Evolutionary conservation across 345 rosid genomes (phyloP).

Genomic region (Dovyalis caffra): DNA sequence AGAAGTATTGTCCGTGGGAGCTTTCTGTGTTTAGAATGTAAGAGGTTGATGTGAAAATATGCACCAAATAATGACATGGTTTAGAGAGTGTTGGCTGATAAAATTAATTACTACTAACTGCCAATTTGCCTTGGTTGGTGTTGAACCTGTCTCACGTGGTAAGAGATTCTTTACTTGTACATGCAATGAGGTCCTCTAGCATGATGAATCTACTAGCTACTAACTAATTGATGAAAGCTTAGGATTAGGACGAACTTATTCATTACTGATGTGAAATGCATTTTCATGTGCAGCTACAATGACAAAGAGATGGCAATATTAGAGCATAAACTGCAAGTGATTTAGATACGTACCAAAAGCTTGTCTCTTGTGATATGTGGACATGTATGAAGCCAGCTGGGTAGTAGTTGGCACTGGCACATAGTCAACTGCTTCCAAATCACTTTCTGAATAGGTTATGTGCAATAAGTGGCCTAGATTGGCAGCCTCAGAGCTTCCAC

Average conservation of each 20-base stretch:
- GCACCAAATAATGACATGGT: neutral
- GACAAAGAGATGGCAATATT: neutral
- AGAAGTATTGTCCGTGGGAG: neutral
- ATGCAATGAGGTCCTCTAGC: neutral
- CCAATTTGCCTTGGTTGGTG: neutral
- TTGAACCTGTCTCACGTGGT: neutral
- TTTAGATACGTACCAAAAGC: slow-evolving; percentile 33
- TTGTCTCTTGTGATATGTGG: slow-evolving; percentile 35
- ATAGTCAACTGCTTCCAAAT: slow-evolving; percentile 23
- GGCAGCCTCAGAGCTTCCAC: slow-evolving; percentile 1
- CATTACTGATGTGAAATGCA: neutral
- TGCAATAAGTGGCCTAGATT: neutral
- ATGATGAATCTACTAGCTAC: neutral
- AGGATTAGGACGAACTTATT: neutral
- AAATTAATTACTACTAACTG: neutral
- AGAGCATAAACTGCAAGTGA: neutral
- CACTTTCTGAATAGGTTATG: slow-evolving; percentile 23
- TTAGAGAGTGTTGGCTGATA: neutral
- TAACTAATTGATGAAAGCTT: neutral
- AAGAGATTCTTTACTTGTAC: neutral
- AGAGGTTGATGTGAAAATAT: neutral
- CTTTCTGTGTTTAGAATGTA: neutral
- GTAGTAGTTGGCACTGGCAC: slow-evolving; percentile 19
- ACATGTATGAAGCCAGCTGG: slow-evolving; percentile 19
- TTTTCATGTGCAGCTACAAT: neutral